Percentiles rank a stretch among this genome's conserved stretches.
Evolutionary conservation across 768 basidiomycete genomes (phyloP).

Genomic region (Mycena polygramma): DNA sequence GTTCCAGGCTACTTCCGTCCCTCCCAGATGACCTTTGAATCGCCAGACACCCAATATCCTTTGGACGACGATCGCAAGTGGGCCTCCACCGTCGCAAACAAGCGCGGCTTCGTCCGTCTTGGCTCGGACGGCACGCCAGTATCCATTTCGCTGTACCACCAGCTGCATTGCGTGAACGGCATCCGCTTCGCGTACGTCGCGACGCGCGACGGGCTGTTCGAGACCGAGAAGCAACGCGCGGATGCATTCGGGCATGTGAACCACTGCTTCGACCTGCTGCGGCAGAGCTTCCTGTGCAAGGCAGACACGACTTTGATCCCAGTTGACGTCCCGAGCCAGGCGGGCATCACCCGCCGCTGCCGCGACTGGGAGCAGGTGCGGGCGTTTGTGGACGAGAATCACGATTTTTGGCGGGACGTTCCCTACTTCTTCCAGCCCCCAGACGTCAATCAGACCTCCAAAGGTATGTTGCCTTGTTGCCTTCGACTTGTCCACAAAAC

Average conservation of each 20-base stretch:
- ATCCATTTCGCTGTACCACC: constrained; percentile 46
- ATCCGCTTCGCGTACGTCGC: constrained; percentile 36
- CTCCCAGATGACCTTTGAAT: not conserved
- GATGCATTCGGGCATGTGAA: constrained; percentile 32
- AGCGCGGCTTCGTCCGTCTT: constrained; percentile 33
- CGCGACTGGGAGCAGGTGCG: constrained; percentile 27
- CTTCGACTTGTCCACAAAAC: too few relatives aligned
- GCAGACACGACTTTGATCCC: constrained; percentile 30
- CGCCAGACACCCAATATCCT: constrained; percentile 20
- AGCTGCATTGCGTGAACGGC: constrained; percentile 47
- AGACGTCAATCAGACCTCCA: not conserved
- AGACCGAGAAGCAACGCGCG: constrained; percentile 17
- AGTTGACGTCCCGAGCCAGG: not conserved
- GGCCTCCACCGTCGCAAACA: constrained; percentile 29
- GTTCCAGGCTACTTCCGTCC: constrained; percentile 20
- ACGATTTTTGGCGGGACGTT: constrained; percentile 22
- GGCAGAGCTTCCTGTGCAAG: constrained; percentile 35
- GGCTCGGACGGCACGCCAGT: constrained; percentile 43
- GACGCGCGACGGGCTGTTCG: constrained; percentile 35
- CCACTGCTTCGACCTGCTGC: constrained; percentile 37
- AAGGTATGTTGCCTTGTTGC: not conserved
- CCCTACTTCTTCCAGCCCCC: constrained; percentile 1
- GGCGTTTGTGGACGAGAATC: constrained; percentile 29
- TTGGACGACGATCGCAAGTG: constrained; percentile 27
- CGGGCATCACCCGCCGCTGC: constrained; percentile 15